A percentile compares a stretch with the other conserved stretches of the same genome.
Conservation (phyloP, 345 rosid genomes). For the Linum tenue region DNA sequence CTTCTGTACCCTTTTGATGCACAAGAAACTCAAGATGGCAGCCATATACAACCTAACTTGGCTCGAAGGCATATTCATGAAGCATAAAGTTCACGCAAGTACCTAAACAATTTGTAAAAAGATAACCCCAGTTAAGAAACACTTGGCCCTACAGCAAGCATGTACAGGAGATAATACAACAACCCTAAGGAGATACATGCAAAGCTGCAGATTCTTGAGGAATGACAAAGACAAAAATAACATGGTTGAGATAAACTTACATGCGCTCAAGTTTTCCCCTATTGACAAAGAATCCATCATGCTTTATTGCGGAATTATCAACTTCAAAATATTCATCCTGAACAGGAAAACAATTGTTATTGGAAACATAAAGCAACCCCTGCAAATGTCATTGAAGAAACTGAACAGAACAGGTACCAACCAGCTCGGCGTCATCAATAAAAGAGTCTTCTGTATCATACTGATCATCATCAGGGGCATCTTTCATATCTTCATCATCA, state of each 20-base stretch:
- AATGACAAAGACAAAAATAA: neutral
- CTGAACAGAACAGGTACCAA: slow-evolving; percentile 26
- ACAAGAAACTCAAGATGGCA: no score
- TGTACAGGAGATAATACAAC: no score
- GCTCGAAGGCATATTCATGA: no score
- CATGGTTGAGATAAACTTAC: slow-evolving; percentile 40
- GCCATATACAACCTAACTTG: no score
- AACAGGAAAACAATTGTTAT: neutral
- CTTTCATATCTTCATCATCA: slow-evolving; percentile 79
- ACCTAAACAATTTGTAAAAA: no score
- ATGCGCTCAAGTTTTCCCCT: slow-evolving; percentile 78
- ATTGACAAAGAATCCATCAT: slow-evolving; percentile 85
- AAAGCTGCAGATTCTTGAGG: no score
- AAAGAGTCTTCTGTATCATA: slow-evolving; percentile 96
- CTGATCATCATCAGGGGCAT: slow-evolving; percentile 82
- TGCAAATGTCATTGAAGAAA: neutral
- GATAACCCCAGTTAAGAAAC: no score
- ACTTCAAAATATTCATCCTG: slow-evolving; percentile 99
- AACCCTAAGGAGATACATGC: no score
- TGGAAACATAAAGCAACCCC: neutral
- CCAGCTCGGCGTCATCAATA: slow-evolving; percentile 93
- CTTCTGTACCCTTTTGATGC: no score
- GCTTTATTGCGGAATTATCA: slow-evolving; percentile 80
- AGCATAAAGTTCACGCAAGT: no score
- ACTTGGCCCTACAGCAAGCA: no score